Base-by-base conservation (phyloP, 2,329 filamentous ascomycete genomes). In the Pyricularia pennisetigena region DNA sequence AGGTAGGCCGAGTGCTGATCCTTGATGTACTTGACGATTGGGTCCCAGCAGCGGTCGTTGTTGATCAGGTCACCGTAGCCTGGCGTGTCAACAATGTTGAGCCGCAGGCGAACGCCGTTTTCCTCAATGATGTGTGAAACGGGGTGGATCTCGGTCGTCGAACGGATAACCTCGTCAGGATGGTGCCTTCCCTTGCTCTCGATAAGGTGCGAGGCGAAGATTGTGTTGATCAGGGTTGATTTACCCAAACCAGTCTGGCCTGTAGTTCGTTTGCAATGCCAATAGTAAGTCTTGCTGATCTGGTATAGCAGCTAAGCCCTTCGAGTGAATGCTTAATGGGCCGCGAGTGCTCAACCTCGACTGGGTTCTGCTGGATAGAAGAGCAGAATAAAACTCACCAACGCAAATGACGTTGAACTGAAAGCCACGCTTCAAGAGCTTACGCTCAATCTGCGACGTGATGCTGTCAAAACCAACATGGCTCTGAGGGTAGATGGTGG, bases 1-100 rank as follows among this genome's bases (percentile, higher is more conserved):
- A 99, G 89, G 84, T 98, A 99, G 76, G 95, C 94, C 67, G 93
- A 97, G 86, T 99, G 95, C 85, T 99, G 95, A 82, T 99, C 95
- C 87, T 99, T 99, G 87, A 99, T 99, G 83, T 99, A 99, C 86
- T 99, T 99, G 86, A 99, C 94, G 79, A 99, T 99, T 72, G 95
- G 95, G 79, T 99, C 95, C 95, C 95, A 99, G 89, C 95, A 99
- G 86, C 95, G 91, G 84, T 99, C 95, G 82, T 99, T 99, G 88
- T 99, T 99, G 82, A 99, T 95, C 78, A 97, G 88, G 77, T 99
- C 95, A 77, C 95, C 95, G 77, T 99, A 99, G 72, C 95, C 95
- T 72, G 95, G 95, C 72, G 95, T 99, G 79, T 99, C 95, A 76
- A 99, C 95, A 77, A 99, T 99, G 88, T 98, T 99, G 77, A 99